Conservation (phyloP, 2,329 filamentous ascomycete genomes). For the Tolypocladium guangdongense region DNA sequence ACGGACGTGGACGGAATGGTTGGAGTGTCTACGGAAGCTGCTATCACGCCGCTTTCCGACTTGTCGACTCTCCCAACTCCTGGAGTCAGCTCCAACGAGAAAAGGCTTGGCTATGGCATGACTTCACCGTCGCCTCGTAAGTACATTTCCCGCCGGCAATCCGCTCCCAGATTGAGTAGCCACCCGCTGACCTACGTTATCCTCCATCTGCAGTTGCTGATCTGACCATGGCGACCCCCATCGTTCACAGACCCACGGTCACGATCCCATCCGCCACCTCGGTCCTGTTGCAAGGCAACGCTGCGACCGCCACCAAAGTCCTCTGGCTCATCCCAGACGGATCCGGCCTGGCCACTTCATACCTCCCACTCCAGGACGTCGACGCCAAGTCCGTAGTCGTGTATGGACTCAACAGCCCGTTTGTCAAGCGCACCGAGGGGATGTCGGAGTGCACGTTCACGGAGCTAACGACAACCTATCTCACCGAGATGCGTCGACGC, state of each 20-base stretch:
- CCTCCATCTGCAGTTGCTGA: not conserved
- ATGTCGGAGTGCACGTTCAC: not conserved
- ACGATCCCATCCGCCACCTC: constrained; percentile 4
- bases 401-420: constrained; percentile 4
- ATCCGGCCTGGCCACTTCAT: constrained; percentile 17
- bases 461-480: not conserved
- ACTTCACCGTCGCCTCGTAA: too few species aligned
- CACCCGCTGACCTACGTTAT: too few species aligned
- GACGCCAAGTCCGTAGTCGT: not conserved
- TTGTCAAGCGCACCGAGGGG: not conserved
- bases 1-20: not conserved
- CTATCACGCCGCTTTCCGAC: too few species aligned
- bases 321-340: constrained; percentile 19
- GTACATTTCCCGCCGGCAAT: too few species aligned
- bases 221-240: not conserved
- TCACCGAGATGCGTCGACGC: constrained; percentile 4
- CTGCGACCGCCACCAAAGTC: constrained; percentile 1
- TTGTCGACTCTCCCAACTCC: too few species aligned
- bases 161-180: too few species aligned
- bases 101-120: too few species aligned
- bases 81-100: too few species aligned
- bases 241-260: constrained; percentile 5
- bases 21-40: too few species aligned
- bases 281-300: constrained; percentile 11
- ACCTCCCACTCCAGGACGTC: constrained; percentile 6